These are phyloP conservation scores for Axilococcus clingmanii DNA, from an alignment of 139 green algal species.

Conservation along the genomic window DNA sequence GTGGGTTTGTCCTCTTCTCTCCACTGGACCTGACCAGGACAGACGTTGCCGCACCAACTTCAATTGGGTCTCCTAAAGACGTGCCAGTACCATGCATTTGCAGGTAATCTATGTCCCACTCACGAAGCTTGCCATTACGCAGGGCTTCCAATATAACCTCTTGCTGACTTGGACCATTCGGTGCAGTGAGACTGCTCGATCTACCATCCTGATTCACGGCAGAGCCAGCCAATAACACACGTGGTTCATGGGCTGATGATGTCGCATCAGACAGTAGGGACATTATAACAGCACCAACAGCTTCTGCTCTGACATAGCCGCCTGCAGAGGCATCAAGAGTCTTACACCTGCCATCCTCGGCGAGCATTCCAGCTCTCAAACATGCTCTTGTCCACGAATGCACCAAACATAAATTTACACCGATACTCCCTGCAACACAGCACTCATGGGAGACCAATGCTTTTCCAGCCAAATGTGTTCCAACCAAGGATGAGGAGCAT, in stretches of 20 bases:
- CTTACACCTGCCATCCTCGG: constrained; percentile 74
- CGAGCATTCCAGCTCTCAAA: constrained; percentile 43
- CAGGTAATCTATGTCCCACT: constrained; percentile 22
- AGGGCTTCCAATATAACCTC: constrained; percentile 58
- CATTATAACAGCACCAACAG: constrained; percentile 33
- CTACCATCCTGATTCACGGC: constrained; percentile 47
- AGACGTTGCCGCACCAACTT: constrained; percentile 55
- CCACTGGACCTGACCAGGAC: constrained; percentile 10
- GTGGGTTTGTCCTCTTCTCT: constrained; percentile 10
- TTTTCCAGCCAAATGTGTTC: constrained; percentile 45
- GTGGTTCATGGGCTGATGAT: neutral
- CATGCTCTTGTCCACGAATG: constrained; percentile 52
- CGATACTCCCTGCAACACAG: constrained; percentile 43
- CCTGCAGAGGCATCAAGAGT: constrained; percentile 66
- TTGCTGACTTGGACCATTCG: constrained; percentile 56
- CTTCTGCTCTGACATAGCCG: constrained; percentile 71
- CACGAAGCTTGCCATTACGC: neutral
- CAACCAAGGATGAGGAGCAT: constrained; percentile 69
- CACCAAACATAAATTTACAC: constrained; percentile 65
- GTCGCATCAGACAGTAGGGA: neutral
- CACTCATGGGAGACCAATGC: constrained; percentile 11
- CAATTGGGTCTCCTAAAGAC: constrained; percentile 74
- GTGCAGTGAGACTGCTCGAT: constrained; percentile 42
- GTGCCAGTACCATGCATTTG: constrained; percentile 70
- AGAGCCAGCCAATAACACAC: constrained; percentile 20